Evolutionary conservation across 108 stramenopile genomes (phyloP), one percentile per base, ranked within the genome.

Genomic region (Licmophora abbreviata): DNA sequence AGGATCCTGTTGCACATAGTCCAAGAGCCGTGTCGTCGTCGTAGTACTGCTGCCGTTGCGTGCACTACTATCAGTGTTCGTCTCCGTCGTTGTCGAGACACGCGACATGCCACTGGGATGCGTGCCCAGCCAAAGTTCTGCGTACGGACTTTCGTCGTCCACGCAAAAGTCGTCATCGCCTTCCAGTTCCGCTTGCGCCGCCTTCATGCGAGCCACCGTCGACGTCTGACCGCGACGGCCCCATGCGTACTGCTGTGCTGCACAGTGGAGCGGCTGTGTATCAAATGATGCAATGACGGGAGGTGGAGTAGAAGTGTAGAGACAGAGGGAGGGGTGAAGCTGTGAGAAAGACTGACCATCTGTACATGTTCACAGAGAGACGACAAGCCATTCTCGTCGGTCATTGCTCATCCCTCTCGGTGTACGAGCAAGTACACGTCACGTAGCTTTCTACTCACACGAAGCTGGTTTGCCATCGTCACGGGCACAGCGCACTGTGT

Each of bases 101-200:
- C 56, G 68, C 25, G 86, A 67, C 2, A 71, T 74, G 3, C 87
- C 86, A 20, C 77, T 84, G n/a, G 77, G 72, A 45, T 93, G 92
- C 0, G 92, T 88, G 5, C 92, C 92, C 15, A 93, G 51, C 92
- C 92, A 93, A 27, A 93, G 64, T 50, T 93, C 92, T 8, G 92
- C 92, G 55, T 88, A 93, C 17, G 90, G 90, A 8, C 61, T 68
- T 44, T 83, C 81, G 11, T 75, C 67, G 61, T 86, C 88, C 22
- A 88, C 78, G 52, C 80, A 76, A 64, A 48, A 74, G 66, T 84
- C 34, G 59, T 60, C 58, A 27, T 67, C 66, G 7, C 56, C 53
- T 36, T 70, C 81, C 30, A 82, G 51, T 30, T 77, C 81, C n/a
- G n/a, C n/a, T 1, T 40, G 15, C 18, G 38, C 38, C 15, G 15